These are phyloP conservation scores for Perkinsus olseni DNA, from an alignment of 169 alveolate species.

Conservation along the genomic window DNA sequence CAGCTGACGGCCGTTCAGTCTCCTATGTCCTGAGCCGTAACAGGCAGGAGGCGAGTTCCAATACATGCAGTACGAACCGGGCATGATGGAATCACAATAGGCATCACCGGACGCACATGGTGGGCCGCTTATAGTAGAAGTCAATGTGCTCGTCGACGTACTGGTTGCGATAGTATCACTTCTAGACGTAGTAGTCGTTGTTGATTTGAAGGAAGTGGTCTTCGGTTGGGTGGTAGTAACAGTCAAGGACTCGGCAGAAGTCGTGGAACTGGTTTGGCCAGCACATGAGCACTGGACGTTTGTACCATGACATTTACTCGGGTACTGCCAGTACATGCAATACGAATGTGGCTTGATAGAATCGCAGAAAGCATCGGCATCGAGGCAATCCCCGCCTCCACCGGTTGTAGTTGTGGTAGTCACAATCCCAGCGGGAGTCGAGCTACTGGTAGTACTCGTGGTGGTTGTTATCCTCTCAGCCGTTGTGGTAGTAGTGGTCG, in stretches of 20 bases:
- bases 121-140: background rate
- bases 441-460: background rate
- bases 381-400: background rate
- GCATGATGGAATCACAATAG: background rate
- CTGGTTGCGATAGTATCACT: background rate
- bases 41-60: background rate
- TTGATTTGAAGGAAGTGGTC: background rate
- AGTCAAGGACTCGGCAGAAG: background rate
- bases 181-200: background rate
- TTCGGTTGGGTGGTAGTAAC: background rate
- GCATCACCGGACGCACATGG: background rate
- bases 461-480: background rate
- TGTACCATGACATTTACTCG: background rate
- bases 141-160: background rate
- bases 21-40: background rate
- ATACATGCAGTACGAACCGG: background rate
- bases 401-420: background rate
- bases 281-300: background rate
- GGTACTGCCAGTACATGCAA: background rate
- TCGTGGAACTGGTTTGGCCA: background rate
- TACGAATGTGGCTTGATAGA: background rate
- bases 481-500: background rate
- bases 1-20: background rate
- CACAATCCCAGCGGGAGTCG: background rate
- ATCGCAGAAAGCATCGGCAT: background rate